These are phyloP conservation scores for Citrullus mucosospermus DNA, from an alignment of 306 rosid species.

Conservation along the genomic window DNA sequence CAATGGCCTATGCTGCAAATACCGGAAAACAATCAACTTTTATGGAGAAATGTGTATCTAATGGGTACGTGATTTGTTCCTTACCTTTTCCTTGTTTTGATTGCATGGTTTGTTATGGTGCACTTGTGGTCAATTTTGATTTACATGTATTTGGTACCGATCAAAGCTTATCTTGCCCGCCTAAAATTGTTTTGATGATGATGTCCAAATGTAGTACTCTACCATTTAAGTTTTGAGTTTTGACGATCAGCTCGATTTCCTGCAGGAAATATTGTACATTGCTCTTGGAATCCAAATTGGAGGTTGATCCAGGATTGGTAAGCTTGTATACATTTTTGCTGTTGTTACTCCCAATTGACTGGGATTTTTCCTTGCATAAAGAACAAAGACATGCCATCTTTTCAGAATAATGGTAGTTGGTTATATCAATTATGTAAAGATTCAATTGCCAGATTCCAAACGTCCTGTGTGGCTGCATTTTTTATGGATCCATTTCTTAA, in stretches of 20 bases:
- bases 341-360: background rate
- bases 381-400: background rate
- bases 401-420: no score
- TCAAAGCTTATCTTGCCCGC: background rate
- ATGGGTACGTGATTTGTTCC: slow-evolving; percentile 39
- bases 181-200: background rate
- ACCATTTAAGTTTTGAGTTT: background rate
- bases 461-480: background rate
- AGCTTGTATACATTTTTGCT: background rate
- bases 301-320: slow-evolving; percentile 40
- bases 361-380: background rate
- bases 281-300: slow-evolving; percentile 36
- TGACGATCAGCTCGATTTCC: background rate
- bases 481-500: background rate
- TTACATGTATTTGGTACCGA: background rate
- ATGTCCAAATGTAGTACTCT: background rate
- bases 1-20: slow-evolving; percentile 85
- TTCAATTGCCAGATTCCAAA: background rate
- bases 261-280: slow-evolving; percentile 83
- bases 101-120: background rate
- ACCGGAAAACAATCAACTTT: slow-evolving; percentile 76
- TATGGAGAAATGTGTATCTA: slow-evolving; percentile 72
- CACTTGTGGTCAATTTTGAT: background rate
- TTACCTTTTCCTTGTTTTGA: background rate
- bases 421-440: background rate